Conservation (phyloP, 176 grass and related monocot genomes). For the Juncus inflexus region DNA sequence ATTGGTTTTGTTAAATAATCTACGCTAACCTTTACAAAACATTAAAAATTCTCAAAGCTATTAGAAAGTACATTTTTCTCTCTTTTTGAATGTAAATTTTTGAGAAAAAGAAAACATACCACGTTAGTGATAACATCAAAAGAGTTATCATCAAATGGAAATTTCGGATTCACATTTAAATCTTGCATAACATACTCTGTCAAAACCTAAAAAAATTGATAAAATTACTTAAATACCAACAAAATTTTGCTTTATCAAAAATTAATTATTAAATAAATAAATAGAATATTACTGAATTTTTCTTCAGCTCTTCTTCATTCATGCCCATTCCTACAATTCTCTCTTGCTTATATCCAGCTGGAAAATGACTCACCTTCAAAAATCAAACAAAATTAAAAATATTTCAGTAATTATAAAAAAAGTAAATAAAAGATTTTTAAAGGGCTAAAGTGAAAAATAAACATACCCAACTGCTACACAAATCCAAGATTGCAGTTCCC, state of each 20-base stretch:
- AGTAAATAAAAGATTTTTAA: constrained; percentile 8
- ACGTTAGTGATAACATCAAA: constrained; percentile 95
- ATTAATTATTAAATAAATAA: constrained; percentile 5
- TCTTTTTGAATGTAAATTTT: not conserved
- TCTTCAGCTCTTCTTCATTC: constrained; percentile 92
- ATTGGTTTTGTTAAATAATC: constrained; percentile 91
- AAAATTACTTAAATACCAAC: not conserved
- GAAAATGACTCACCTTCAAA: constrained; percentile 92
- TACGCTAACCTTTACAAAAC: constrained; percentile 80
- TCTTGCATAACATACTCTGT: constrained; percentile 94
- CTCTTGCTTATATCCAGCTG: constrained; percentile 63
- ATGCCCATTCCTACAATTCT: constrained; percentile 92
- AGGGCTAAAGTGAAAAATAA: constrained; percentile 16
- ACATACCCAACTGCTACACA: constrained; percentile 98
- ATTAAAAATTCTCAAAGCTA: constrained; percentile 6
- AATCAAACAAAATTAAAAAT: constrained; percentile 22
- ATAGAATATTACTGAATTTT: constrained; percentile 53
- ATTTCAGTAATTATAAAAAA: not conserved
- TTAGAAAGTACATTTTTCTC: not conserved
- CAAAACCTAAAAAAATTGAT: constrained; percentile 49
- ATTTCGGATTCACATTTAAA: constrained; percentile 72
- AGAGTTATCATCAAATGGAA: constrained; percentile 77
- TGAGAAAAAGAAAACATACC: constrained; percentile 36
- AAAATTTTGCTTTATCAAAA: not conserved
- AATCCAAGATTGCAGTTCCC: constrained; percentile 59